A percentile compares a stretch with the other conserved stretches of the same genome.
These are phyloP conservation scores for Suhomyces tanzawaensis DNA, from an alignment of 805 yeast species.

Conservation along the genomic window DNA sequence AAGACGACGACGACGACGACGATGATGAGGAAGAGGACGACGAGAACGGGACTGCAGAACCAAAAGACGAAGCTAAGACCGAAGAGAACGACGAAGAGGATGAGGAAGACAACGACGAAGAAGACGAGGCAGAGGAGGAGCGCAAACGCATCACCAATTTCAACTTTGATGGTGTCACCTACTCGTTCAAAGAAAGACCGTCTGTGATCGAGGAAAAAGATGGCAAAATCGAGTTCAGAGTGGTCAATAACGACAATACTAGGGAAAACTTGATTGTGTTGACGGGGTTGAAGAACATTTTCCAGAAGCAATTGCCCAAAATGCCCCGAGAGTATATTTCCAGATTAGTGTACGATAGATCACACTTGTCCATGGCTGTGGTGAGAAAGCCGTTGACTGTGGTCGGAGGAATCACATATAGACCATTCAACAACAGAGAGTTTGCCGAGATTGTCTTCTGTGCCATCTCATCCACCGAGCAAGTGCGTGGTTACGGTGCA, in stretches of 20 bases:
- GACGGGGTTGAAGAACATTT: slow-evolving; percentile 93
- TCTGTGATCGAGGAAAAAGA: slow-evolving; percentile 92
- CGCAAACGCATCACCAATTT: slow-evolving; percentile 46
- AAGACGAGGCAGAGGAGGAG: slow-evolving; percentile 44
- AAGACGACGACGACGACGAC: slow-evolving; percentile 26
- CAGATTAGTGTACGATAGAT: slow-evolving; percentile 87
- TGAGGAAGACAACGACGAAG: slow-evolving; percentile 39
- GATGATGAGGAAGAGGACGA: slow-evolving; percentile 15
- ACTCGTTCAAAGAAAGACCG: slow-evolving; percentile 87
- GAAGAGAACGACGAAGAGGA: slow-evolving; percentile 24
- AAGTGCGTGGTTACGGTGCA: slow-evolving; percentile 98
- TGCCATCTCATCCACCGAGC: slow-evolving; percentile 96
- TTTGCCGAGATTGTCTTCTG: slow-evolving; percentile 99
- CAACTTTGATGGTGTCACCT: slow-evolving; percentile 72
- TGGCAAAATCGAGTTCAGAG: slow-evolving; percentile 91
- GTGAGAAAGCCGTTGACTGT: slow-evolving; percentile 91
- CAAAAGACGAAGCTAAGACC: slow-evolving; percentile 14
- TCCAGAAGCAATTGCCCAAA: slow-evolving; percentile 95
- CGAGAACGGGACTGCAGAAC: slow-evolving; percentile 9
- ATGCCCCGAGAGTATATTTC: slow-evolving; percentile 98
- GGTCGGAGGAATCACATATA: slow-evolving; percentile 95
- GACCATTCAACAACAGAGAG: slow-evolving; percentile 86
- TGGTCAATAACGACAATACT: slow-evolving; percentile 91
- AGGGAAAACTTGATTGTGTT: slow-evolving; percentile 85
- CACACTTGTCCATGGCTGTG: slow-evolving; percentile 94